phyloP scores from a whole-genome alignment of 371 early-diverging fungal genomes.

The Lichtheimia ramosa region DNA sequence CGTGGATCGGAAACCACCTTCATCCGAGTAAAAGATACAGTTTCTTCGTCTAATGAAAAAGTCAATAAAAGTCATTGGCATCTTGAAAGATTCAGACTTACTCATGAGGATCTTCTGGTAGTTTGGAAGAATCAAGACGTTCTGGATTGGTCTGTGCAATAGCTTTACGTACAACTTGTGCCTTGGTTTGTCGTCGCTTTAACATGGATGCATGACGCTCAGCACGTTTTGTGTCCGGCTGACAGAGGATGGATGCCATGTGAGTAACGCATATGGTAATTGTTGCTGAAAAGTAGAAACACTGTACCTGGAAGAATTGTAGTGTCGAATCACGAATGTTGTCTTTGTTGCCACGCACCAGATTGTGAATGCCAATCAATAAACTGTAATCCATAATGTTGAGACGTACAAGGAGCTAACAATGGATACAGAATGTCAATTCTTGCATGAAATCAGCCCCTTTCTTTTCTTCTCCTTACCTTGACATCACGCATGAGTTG shows the following conservation, averaged over 20 bases:
- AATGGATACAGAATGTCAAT: slow-evolving; percentile 39
- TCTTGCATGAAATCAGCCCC: too few species aligned
- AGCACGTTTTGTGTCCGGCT: slow-evolving; percentile 55
- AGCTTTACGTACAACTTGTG: slow-evolving; percentile 70
- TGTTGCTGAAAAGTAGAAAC: slow-evolving; percentile 4
- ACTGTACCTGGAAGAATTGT: slow-evolving; percentile 70
- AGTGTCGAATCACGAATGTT: slow-evolving; percentile 88
- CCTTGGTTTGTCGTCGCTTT: slow-evolving; percentile 64
- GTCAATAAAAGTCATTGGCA: slow-evolving; percentile 4
- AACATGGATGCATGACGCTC: slow-evolving; percentile 40
- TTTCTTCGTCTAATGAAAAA: slow-evolving; percentile 53
- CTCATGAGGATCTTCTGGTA: slow-evolving; percentile 54
- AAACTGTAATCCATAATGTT: slow-evolving; percentile 92
- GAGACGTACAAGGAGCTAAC: slow-evolving; percentile 77
- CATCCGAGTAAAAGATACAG: slow-evolving; percentile 86
- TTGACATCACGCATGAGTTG: slow-evolving; percentile 88
- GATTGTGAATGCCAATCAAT: slow-evolving; percentile 90
- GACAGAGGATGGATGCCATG: neutral
- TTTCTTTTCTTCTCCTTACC: slow-evolving; percentile 21
- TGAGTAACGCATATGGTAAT: slow-evolving; percentile 5
- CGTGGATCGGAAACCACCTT: slow-evolving; percentile 89
- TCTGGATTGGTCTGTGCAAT: slow-evolving; percentile 75
- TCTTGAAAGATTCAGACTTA: slow-evolving; percentile 15
- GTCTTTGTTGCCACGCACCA: slow-evolving; percentile 82
- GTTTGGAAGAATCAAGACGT: slow-evolving; percentile 55